Evolutionary conservation across 106 monocot genomes (phyloP).

Genomic region (Posidonia australis): DNA sequence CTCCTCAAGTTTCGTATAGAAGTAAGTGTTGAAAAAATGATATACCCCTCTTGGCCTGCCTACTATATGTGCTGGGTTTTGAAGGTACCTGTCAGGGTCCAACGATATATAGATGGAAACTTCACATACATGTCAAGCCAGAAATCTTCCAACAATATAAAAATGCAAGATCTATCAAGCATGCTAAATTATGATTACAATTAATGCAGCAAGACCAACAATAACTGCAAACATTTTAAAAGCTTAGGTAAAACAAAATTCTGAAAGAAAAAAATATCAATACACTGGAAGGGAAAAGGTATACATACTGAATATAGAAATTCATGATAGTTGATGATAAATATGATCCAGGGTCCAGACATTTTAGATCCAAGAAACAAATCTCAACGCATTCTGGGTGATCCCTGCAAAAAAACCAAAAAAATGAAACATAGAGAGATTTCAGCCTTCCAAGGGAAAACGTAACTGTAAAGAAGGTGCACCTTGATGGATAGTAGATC

Average conservation of each 20-base stretch:
- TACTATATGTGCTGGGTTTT: conserved; percentile 13
- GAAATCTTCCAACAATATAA: neutral
- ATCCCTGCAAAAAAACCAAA: conserved; percentile 34
- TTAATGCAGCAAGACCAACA: too few relatives aligned
- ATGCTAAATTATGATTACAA: neutral
- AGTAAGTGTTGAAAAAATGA: conserved; percentile 74
- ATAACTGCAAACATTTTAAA: too few relatives aligned
- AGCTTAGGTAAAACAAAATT: neutral
- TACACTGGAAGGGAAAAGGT: neutral
- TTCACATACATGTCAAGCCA: neutral
- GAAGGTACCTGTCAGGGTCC: conserved; percentile 42
- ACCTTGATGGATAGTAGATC: conserved; percentile 88
- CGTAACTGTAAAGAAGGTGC: neutral
- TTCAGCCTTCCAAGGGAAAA: neutral
- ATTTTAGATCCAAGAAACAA: conserved; percentile 55
- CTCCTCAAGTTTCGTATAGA: conserved; percentile 72
- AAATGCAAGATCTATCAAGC: neutral
- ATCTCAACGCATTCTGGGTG: conserved; percentile 66
- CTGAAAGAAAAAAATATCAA: neutral
- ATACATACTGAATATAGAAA: conserved; percentile 80
- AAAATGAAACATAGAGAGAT: neutral
- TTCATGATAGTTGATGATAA: conserved; percentile 88
- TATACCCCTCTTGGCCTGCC: conserved; percentile 22
- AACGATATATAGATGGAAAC: neutral
- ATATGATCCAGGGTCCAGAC: conserved; percentile 62